Conservation (phyloP, 2,329 filamentous ascomycete species). For the Ascocoryne sarcoides region DNA sequence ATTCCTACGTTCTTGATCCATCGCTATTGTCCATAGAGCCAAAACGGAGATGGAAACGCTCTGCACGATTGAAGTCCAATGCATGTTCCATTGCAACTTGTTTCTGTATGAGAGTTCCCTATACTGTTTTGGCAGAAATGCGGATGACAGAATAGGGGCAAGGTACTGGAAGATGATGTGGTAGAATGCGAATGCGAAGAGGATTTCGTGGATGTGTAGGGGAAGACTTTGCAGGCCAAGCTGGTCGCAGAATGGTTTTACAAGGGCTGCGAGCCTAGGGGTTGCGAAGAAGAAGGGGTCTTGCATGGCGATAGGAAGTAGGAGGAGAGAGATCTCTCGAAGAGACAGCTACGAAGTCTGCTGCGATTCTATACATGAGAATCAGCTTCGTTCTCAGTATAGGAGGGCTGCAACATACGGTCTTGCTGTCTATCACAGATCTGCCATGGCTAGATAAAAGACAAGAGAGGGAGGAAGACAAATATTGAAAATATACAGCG, state of each 20-base stretch:
- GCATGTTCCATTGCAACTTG: constrained; percentile 70
- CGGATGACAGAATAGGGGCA: constrained; percentile 55
- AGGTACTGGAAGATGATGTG: constrained; percentile 55
- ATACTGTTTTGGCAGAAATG: constrained; percentile 52
- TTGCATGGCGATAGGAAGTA: constrained; percentile 43
- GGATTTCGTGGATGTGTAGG: constrained; percentile 66
- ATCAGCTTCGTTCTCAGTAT: no score
- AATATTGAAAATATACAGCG: no score
- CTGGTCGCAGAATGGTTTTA: constrained; percentile 53
- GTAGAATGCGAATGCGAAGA: constrained; percentile 58
- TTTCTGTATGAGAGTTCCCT: constrained; percentile 49
- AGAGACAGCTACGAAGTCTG: no score
- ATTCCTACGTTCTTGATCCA: constrained; percentile 53
- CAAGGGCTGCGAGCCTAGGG: constrained; percentile 37
- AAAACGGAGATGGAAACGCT: constrained; percentile 59
- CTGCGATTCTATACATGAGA: no score
- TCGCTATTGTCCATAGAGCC: constrained; percentile 61
- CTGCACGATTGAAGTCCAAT: constrained; percentile 72
- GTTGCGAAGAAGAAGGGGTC: constrained; percentile 58
- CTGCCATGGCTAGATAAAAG: no score
- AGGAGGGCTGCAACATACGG: no score
- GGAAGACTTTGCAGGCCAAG: constrained; percentile 58
- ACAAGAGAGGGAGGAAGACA: no score
- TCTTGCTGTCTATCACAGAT: no score
- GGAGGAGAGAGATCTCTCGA: no score